phyloP scores from a whole-genome alignment of 2,329 filamentous ascomycete species.

The Paecilomyces fulvus region DNA sequence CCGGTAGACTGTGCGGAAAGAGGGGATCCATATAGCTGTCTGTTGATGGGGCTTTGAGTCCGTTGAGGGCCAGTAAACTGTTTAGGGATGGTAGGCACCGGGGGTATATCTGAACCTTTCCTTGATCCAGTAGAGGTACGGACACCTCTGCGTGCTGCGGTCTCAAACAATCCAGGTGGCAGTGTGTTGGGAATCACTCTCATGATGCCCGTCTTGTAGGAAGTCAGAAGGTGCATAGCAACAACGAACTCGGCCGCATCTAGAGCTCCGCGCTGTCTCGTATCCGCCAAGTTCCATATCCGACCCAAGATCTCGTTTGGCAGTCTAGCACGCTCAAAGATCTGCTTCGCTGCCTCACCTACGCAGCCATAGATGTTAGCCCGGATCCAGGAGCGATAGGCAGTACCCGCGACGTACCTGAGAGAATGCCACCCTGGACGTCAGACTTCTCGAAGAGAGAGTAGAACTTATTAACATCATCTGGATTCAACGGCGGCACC shows the following conservation, averaged over 20 bases:
- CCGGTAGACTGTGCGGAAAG: constrained; percentile 49
- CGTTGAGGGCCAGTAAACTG: constrained; percentile 60
- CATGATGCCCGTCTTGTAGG: constrained; percentile 75
- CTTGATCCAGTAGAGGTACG: constrained; percentile 45
- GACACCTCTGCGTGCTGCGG: constrained; percentile 62
- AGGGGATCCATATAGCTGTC: constrained; percentile 42
- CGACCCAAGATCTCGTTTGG: constrained; percentile 86
- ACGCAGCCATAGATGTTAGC: background rate
- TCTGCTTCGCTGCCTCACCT: constrained; percentile 82
- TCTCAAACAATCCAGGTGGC: constrained; percentile 81
- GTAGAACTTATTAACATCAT: constrained; percentile 84
- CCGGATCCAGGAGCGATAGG: background rate
- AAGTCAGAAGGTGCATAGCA: constrained; percentile 93
- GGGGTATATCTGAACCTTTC: constrained; percentile 41
- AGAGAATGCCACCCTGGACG: constrained; percentile 65
- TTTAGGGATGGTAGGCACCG: constrained; percentile 64
- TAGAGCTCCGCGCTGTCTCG: constrained; percentile 80
- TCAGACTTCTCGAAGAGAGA: constrained; percentile 85
- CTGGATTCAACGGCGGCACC: constrained; percentile 78
- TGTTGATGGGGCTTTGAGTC: constrained; percentile 53
- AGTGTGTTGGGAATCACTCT: constrained; percentile 70
- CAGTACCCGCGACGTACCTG: constrained; percentile 40
- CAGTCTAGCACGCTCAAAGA: constrained; percentile 87
- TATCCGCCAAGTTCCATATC: constrained; percentile 94
- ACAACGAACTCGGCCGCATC: constrained; percentile 91